These are phyloP conservation scores for Adiantum capillusveneris DNA, from an alignment of 75 land plant species.

Conservation along the genomic window DNA sequence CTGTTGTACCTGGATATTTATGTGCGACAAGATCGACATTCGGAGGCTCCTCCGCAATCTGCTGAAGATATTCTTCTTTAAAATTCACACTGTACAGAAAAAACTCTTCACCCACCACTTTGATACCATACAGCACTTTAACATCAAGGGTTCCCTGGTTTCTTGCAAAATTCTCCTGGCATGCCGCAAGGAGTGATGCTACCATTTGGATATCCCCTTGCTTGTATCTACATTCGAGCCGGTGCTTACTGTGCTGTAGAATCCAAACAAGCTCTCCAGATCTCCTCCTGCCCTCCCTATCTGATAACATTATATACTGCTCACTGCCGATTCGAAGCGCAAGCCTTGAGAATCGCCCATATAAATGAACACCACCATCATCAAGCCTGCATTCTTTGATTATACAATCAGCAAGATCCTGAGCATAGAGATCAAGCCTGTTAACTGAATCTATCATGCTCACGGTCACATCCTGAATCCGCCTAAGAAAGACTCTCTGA, in stretches of 20 bases:
- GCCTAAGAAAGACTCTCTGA: constrained; percentile 2
- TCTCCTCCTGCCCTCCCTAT: constrained; percentile 5
- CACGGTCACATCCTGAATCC: not conserved
- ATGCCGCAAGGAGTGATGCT: constrained; percentile 2
- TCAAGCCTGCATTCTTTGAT: constrained; percentile 3
- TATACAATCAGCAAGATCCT: constrained; percentile 1
- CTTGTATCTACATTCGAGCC: not conserved
- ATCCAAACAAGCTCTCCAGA: constrained; percentile 4
- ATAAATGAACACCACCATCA: constrained; percentile 1
- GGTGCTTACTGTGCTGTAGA: not conserved
- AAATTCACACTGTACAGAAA: constrained; percentile 3
- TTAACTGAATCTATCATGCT: not conserved
- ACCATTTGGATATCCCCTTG: constrained; percentile 7
- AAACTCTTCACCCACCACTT: constrained; percentile 7
- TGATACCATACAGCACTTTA: constrained; percentile 7
- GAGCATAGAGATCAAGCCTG: constrained; percentile 1
- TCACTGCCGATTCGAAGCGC: not conserved
- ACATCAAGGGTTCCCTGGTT: not conserved
- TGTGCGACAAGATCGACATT: not conserved
- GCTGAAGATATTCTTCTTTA: not conserved
- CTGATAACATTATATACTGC: not conserved
- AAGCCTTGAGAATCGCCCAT: not conserved
- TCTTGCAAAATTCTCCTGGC: constrained; percentile 2
- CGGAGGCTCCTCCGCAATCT: not conserved
- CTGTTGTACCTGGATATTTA: constrained; percentile 1